Evolutionary conservation across 2,329 filamentous ascomycete species (phyloP), one percentile per base, ranked within the genome.

Genomic region (Chrysoporthe puriensis): DNA sequence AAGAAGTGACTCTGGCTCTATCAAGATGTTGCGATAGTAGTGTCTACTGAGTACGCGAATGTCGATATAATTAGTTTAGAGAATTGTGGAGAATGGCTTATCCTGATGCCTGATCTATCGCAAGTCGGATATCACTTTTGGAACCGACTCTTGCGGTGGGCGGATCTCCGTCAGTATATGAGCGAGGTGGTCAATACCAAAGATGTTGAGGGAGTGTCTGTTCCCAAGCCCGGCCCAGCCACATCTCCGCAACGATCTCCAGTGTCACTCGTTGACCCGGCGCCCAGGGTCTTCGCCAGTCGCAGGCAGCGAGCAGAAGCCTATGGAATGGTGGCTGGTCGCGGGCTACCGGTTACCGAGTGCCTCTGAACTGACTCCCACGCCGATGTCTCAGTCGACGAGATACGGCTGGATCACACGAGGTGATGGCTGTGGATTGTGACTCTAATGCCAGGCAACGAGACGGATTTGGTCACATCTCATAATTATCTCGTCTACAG

Each of bases 221-320:
- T 56, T 40, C 66, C 66, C 44, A 67, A 46, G 62, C 66, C 66
- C 66, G 56, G 66, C 66, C 54, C 63, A 67, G 62, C 62, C 66
- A 64, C 61, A 62, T 60, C 66, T 36, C 52, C 36, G n/a, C 18
- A 44, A 42, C 66, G 62, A 67, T n/a, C 54, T 67, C 66, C 66
- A 67, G 66, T 64, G 44, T 50, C 63, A 63, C 66, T 50, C 18
- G 44, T 46, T 5, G 64, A 26, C 57, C 66, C 56, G 56, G 66
- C 66, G 46, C 66, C 66, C 66, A 67, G 66, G 66, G 66, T 64
- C 66, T 67, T 61, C 66, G 66, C 46, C 62, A 56, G 63, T 62
- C 66, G 66, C 61, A 42, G 66, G 42, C 66, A 44, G 13, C 56
- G 66, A 46, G 66, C 61, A 67, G 66, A 64, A 57, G 66, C 66